Evolutionary conservation across 345 rosid genomes (phyloP).

Genomic region (Hevea brasiliensis): DNA sequence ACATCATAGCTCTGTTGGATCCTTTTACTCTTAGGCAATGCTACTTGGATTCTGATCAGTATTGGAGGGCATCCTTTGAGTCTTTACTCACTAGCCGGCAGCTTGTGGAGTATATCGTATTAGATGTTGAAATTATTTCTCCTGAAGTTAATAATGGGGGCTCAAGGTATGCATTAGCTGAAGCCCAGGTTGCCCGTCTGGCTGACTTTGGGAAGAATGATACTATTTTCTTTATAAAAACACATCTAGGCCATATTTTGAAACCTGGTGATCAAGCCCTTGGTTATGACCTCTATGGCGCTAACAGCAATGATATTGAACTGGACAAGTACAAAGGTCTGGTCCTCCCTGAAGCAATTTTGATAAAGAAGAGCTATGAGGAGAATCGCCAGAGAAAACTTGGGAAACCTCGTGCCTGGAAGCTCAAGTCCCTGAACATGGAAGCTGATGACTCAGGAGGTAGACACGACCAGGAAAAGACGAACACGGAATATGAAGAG

Average conservation of each 20-base stretch:
- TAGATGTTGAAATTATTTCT: slow-evolving; percentile 41
- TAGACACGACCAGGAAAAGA: slow-evolving; percentile 22
- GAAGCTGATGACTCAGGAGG: slow-evolving; percentile 22
- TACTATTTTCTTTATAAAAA: slow-evolving; percentile 17
- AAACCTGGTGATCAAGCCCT: slow-evolving; percentile 33
- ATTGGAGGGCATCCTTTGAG: slow-evolving; percentile 45
- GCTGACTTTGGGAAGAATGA: slow-evolving; percentile 27
- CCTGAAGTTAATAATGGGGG: slow-evolving; percentile 30
- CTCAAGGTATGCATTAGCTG: slow-evolving; percentile 28
- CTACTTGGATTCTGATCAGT: slow-evolving; percentile 52
- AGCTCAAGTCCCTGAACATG: slow-evolving; percentile 26
- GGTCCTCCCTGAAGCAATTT: slow-evolving; percentile 19
- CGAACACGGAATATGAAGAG: slow-evolving; percentile 39
- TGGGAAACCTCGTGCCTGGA: slow-evolving; percentile 23
- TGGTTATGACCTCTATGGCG: slow-evolving; percentile 25
- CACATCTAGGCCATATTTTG: slow-evolving; percentile 25
- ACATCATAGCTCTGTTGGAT: slow-evolving; percentile 52
- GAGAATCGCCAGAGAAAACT: slow-evolving; percentile 17
- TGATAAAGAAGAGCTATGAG: slow-evolving; percentile 26
- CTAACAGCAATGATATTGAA: slow-evolving; percentile 22
- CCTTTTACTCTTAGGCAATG: slow-evolving; percentile 49
- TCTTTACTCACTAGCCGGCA: slow-evolving; percentile 52
- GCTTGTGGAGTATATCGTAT: slow-evolving; percentile 58
- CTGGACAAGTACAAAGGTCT: slow-evolving; percentile 19
- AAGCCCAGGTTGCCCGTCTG: slow-evolving; percentile 33